Percentiles rank a stretch among this genome's conserved stretches.
Conservation (phyloP, 2,329 filamentous ascomycete species). For the Ustilaginoidea virens region DNA sequence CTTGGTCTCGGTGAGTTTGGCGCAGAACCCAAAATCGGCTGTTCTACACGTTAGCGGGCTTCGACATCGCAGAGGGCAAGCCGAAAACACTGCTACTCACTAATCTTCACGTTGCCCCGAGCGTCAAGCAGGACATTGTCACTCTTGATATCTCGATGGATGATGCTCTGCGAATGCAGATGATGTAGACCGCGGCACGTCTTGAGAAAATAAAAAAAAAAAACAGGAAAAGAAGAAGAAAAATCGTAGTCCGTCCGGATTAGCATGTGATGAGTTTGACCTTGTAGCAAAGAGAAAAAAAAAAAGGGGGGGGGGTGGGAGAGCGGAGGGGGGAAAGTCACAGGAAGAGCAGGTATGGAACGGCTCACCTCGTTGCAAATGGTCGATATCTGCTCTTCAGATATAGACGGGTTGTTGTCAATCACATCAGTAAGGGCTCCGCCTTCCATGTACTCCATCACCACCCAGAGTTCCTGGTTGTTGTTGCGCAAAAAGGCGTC, state of each 20-base stretch:
- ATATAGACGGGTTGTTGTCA: slow-evolving; percentile 89
- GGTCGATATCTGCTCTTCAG: slow-evolving; percentile 92
- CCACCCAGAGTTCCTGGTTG: slow-evolving; percentile 92
- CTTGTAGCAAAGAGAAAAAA: neutral
- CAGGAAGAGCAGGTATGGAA: neutral
- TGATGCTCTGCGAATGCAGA: slow-evolving; percentile 89
- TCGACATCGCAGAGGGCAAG: neutral
- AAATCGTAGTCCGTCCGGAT: no score
- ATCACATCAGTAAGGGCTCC: slow-evolving; percentile 96
- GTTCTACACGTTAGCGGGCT: slow-evolving; percentile 16
- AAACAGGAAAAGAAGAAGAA: no score
- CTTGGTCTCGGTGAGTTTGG: slow-evolving; percentile 92
- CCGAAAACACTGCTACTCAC: slow-evolving; percentile 40
- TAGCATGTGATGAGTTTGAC: no score
- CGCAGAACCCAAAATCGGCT: slow-evolving; percentile 99
- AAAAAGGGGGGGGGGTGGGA: neutral
- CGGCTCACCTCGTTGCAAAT: slow-evolving; percentile 79
- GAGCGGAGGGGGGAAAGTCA: neutral
- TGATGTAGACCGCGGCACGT: slow-evolving; percentile 92
- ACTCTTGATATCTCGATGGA: slow-evolving; percentile 98
- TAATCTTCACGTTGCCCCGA: slow-evolving; percentile 93
- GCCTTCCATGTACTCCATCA: slow-evolving; percentile 99
- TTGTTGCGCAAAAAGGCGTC: slow-evolving; percentile 95
- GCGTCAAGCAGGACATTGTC: slow-evolving; percentile 94
- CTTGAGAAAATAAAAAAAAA: slow-evolving; percentile 27